Evolutionary conservation across 331 rosid species (phyloP).

Genomic region (Spiraea crenata): DNA sequence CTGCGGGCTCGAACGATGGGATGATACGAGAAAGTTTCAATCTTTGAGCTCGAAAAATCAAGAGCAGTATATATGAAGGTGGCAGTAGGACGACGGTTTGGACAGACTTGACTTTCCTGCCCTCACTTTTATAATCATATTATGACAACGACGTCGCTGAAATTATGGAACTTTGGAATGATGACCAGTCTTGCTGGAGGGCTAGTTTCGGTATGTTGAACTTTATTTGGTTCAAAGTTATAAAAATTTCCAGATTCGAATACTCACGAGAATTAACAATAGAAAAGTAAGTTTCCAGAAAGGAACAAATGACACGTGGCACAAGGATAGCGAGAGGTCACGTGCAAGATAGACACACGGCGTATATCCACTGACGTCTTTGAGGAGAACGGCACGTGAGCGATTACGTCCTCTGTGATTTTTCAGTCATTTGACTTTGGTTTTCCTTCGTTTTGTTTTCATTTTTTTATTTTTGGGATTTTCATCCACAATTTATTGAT

Average conservation of each 20-base stretch:
- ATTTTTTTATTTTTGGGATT: too few relatives aligned
- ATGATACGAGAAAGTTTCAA: not conserved
- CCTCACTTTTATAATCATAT: not conserved
- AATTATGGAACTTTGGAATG: not conserved
- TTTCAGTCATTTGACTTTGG: not conserved
- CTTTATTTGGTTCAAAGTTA: not conserved
- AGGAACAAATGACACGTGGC: not conserved
- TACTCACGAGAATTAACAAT: too few relatives aligned
- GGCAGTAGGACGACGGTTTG: not conserved
- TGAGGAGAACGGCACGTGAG: not conserved
- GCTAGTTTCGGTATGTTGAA: slow-evolving; percentile 12
- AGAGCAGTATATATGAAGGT: not conserved
- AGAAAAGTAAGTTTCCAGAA: too few relatives aligned
- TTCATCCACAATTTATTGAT: too few relatives aligned
- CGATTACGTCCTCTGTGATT: not conserved
- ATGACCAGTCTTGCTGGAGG: not conserved
- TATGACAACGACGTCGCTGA: not conserved
- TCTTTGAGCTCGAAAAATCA: not conserved
- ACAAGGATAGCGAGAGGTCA: not conserved
- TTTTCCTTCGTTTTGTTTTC: not conserved
- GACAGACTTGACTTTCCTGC: not conserved
- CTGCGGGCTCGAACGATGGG: not conserved
- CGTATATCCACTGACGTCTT: not conserved
- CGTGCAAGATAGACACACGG: not conserved
- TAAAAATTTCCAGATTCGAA: too few relatives aligned